Evolutionary conservation across 192 early-diverging fungal species (phyloP).

Genomic region (Mortierella hygrophila): DNA sequence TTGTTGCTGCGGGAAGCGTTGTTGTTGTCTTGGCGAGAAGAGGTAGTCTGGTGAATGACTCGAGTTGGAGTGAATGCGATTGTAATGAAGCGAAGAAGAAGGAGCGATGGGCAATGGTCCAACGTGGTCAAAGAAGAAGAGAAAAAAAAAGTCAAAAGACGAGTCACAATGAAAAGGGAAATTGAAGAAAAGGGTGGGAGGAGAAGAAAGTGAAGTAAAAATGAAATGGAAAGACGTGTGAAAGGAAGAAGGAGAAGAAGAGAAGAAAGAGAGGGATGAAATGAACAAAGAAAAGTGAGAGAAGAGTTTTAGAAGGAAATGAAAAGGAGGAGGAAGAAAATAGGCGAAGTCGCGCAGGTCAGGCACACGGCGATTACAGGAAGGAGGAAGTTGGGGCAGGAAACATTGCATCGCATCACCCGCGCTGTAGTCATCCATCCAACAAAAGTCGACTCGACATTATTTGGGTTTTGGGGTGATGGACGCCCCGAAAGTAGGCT

Average conservation of each 20-base stretch:
- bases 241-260: not conserved
- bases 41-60: not conserved
- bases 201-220: not conserved
- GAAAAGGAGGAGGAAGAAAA: not conserved
- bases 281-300: not conserved
- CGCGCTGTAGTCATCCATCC: not conserved
- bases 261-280: not conserved
- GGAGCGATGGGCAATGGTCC: not conserved
- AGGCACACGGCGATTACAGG: not conserved
- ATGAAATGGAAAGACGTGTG: not conserved
- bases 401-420: no score
- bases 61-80: not conserved
- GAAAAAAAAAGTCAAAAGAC: not conserved
- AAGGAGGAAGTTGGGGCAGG: not conserved
- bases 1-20: not conserved
- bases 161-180: not conserved
- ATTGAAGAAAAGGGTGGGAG: not conserved
- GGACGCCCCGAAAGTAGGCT: no score
- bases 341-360: not conserved
- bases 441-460: no score
- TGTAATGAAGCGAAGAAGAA: not conserved
- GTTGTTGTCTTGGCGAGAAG: not conserved
- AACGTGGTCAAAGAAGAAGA: not conserved
- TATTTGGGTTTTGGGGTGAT: not conserved
- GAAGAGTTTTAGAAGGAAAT: no score